Percentiles rank a stretch among this genome's conserved stretches.
phyloP scores from a whole-genome alignment of 306 rosid genomes.

The Calophaca sinica region DNA sequence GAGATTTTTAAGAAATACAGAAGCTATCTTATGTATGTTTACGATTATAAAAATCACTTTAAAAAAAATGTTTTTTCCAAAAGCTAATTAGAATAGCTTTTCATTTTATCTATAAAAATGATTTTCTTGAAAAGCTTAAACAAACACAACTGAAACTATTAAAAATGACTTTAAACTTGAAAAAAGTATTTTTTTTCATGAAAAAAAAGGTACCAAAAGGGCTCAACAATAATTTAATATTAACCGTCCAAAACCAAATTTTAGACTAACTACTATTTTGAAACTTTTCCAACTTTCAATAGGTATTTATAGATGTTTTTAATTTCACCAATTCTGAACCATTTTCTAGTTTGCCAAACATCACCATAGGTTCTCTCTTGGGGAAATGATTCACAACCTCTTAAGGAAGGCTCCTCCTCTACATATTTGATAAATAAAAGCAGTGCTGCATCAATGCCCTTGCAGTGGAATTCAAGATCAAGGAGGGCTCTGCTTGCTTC shows the following conservation, averaged over 20 bases:
- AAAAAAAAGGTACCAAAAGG: too few relatives aligned
- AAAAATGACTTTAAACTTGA: too few relatives aligned
- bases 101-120: too few relatives aligned
- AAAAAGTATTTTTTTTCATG: too few relatives aligned
- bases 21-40: too few relatives aligned
- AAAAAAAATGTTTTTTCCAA: too few relatives aligned
- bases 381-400: conserved; percentile 66
- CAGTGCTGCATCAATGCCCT: conserved; percentile 78
- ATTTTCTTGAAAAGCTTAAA: too few relatives aligned
- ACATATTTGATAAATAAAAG: conserved; percentile 73
- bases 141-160: too few relatives aligned
- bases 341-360: conserved; percentile 18
- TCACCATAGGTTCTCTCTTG: neutral
- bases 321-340: conserved; percentile 13
- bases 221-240: conserved; percentile 1
- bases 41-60: too few relatives aligned
- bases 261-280: conserved; percentile 11
- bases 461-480: conserved; percentile 90
- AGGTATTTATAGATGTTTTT: conserved; percentile 27
- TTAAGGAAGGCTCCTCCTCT: conserved; percentile 80
- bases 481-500: conserved; percentile 93
- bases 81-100: too few relatives aligned
- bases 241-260: conserved; percentile 32
- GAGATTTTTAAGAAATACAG: too few relatives aligned
- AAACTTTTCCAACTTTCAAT: neutral